Base-by-base conservation (phyloP, 2,329 filamentous ascomycete genomes). In the Sclerotinia subarctica region DNA sequence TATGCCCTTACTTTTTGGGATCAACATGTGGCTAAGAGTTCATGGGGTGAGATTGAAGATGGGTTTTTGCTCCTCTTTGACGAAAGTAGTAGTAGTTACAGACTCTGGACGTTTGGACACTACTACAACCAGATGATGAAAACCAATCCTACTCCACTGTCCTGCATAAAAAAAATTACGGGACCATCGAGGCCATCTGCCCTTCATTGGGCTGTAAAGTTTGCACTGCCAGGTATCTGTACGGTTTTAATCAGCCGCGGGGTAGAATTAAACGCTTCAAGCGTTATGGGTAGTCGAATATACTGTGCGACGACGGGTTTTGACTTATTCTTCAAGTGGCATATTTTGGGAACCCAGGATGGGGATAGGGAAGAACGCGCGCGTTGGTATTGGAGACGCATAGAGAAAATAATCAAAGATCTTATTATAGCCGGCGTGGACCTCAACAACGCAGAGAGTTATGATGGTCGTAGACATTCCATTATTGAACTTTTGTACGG, bases 51-150 rank as follows among this genome's bases (percentile, higher is more conserved):
- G 11, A 32, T 60, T 26, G 4, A 19, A 32, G 19, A 44, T 17
- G 46, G 17, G 0, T 24, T 51, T 3, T 29, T 44, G 8, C 29
- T n/a, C 0, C 53, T 66, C 19, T 57, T 66, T 29, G 42, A 59
- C 35, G 52, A 66, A n/a, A 13, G 5, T 13, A 64, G 13, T 8
- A 26, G 7, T 6, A n/a, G 17, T 64, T 64, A 64, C 10, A 46
- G 11, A 26, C 15, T 64, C 3, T 64, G 60, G 60, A 29, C 35
- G 15, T 64, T 64, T 64, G 60, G 44, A 35, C n/a, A n/a, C n/a
- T 3, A 5, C 0, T 24, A 3, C 21, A 35, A 60, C 19, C 32
- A 60, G 7, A 32, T 32, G 6, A 4, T 32, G 32, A 6, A 32
- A 32, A 10, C 35, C 1, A 10, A 11, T 38, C 6, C 35, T 38